These are phyloP conservation scores for Baorangia bicolor DNA, from an alignment of 768 basidiomycete genomes.

Conservation along the genomic window DNA sequence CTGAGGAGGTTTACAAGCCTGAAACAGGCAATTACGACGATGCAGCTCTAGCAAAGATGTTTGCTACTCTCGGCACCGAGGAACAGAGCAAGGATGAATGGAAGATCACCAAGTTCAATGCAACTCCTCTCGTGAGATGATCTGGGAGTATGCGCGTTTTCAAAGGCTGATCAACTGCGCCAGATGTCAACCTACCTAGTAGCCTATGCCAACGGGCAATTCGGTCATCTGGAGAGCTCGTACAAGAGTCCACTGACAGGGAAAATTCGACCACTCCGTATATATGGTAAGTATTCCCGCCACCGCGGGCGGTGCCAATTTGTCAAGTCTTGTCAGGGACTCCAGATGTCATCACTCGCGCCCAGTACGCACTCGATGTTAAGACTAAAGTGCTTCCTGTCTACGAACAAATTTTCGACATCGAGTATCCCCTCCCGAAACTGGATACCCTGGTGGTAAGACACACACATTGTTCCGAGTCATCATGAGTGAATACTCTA, in stretches of 20 bases:
- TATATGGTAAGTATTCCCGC: conserved; percentile 60
- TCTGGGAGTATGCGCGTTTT: neutral
- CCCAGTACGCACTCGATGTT: conserved; percentile 84
- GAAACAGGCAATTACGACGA: conserved; percentile 31
- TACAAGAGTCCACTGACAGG: conserved; percentile 80
- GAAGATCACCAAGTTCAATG: conserved; percentile 82
- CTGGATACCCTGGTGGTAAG: conserved; percentile 86
- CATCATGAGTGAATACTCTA: neutral
- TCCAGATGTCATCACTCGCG: conserved; percentile 77
- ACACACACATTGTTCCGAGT: neutral
- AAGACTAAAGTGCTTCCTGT: conserved; percentile 78
- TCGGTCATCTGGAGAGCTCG: conserved; percentile 68
- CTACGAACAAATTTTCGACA: conserved; percentile 92
- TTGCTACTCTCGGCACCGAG: conserved; percentile 39
- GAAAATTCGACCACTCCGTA: conserved; percentile 75
- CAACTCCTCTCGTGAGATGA: conserved; percentile 62
- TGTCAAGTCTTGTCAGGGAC: conserved; percentile 52
- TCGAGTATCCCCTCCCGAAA: conserved; percentile 92
- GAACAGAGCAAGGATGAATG: conserved; percentile 46
- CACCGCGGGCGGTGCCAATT: neutral
- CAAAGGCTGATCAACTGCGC: neutral
- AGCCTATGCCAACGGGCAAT: conserved; percentile 81
- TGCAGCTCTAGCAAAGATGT: conserved; percentile 40
- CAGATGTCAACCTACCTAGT: conserved; percentile 88
- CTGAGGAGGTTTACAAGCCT: conserved; percentile 50